These are phyloP conservation scores for bread wheat (Triticum aestivum) DNA, from an alignment of 176 grass and related monocot species.

Conservation along the genomic window IWGSC_CS_RefSeq_v2.1 NC_057808.1:566533033-566533532, in stretches of 20 bases:
- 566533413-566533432: too few relatives aligned
- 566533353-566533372: background rate
- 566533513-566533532: background rate
- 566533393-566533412: too few relatives aligned
- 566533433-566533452: too few relatives aligned
- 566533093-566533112: background rate
- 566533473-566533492: too few relatives aligned
- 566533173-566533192: background rate
- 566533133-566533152: background rate
- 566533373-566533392: background rate
- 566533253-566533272: background rate
- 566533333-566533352: constrained; percentile 1
- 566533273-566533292: background rate
- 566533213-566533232: background rate
- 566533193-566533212: constrained; percentile 18
- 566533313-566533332: constrained; percentile 15
- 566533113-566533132: background rate
- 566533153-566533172: background rate
- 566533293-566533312: constrained; percentile 20
- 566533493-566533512: too few relatives aligned
- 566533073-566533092: constrained; percentile 1
- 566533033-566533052: constrained; percentile 1
- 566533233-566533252: background rate
- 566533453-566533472: too few relatives aligned
- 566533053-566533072: constrained; percentile 2